Base-by-base conservation (phyloP, 345 rosid genomes). In the Barbarea vulgaris region DNA sequence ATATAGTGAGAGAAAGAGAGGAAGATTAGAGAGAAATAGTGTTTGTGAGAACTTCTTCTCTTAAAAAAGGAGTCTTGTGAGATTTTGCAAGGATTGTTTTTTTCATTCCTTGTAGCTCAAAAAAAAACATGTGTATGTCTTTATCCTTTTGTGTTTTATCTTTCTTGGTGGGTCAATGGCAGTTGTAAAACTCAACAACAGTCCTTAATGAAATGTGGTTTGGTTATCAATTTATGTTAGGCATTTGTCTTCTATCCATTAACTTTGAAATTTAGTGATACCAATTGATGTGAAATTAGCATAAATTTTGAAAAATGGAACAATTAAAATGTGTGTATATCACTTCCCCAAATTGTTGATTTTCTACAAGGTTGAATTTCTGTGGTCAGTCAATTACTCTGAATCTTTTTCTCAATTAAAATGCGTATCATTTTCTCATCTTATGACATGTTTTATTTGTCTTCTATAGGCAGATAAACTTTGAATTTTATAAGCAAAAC, bases 131-230 rank as follows among this genome's bases (percentile, higher is more conserved):
- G 62, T 37, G 8, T 48, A 48, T 72, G 55, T 53, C 65, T 65
- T 56, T 30, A 30, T 57, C 67, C 56, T 63, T 31, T 71, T 70
- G 57, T 48, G 42, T 22, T 81, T 39, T 47, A 44, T 75, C 64
- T 31, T 77, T 78, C 56, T 76, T 60, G 14, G 67, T 71, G 51
- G 69, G 72, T 66, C 25, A 30, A 30, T 58, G 69, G 58, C 74
- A 73, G 81, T 73, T 78, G 81, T 78, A 72, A 77, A 60, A 66
- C 78, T 78, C 81, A 73, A 61, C 78, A 78, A 78, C 74, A 60
- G 65, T 72, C 55, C 57, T 78, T 39, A 66, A 65, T 78, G 69
- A 66, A n/a, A 78, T 60, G 74, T 72, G 74, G 36, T 78, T 59
- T 60, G 70, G 65, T 67, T 51, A 27, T 41, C 41, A 39, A 21